Base-by-base conservation (phyloP, 768 basidiomycete genomes). In the Suillus variegatus region DNA sequence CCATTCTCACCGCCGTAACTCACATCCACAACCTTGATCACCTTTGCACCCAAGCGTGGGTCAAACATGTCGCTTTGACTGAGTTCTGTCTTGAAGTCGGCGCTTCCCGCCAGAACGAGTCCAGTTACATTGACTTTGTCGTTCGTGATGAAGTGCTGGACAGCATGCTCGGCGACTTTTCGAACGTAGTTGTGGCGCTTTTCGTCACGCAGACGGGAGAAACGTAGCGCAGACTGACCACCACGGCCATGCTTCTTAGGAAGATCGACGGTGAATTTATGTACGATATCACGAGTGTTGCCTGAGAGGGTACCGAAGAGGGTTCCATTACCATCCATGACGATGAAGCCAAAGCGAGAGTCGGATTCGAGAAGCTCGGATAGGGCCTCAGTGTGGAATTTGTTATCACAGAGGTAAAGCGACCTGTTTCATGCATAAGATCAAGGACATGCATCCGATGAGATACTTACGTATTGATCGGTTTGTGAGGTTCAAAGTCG, bases 201-300 rank as follows among this genome's bases (percentile, higher is more conserved):
- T 82, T 99, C 97, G 78, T 98, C 97, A 74, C 97, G 92, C 60
- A 99, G 88, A 84, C 97, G 97, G 47, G 97, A 94, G 88, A 99
- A 99, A 92, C 97, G 97, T 52, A 99, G 86, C 32, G 97, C 97
- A 63, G 97, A 99, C 80, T 99, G 97, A 79, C 97, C 97, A 88
- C 97, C 97, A 84, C 97, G 95, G 68, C 97, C 97, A 78, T 99
- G 97, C 84, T 99, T 99, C 84, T 99, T 99, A 51, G 97, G 97
- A 12, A 99, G 86, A 79, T 99, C 97, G 75, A 99, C 97, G 22
- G 94, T 94, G 82, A 99, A 98, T 79, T 99, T 99, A 82, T 99
- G 97, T 64, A 97, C 84, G 61, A 99, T 88, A 70, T 98, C 96
- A 68, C 97, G 94, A 22, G 97, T 97, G 79, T 99, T 99, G 57